Conservation (phyloP, 1,284 basidiomycete species). For the Exobasidium rhododendri region DNA sequence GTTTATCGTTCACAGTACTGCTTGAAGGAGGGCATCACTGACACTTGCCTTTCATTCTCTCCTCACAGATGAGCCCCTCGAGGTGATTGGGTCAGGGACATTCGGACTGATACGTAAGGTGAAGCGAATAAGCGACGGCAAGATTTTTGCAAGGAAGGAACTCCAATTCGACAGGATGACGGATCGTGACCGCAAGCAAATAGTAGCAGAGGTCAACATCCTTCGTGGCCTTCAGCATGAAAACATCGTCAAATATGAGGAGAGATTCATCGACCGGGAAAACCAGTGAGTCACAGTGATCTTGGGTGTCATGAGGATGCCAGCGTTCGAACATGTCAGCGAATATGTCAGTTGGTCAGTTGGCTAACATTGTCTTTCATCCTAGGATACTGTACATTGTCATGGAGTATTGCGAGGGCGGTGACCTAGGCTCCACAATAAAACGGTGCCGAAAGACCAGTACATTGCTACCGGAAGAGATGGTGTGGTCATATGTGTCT, state of each 20-base stretch:
- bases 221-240: conserved; percentile 89
- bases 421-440: conserved; percentile 82
- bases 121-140: conserved; percentile 74
- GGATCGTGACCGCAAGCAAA: conserved; percentile 86
- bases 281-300: conserved; percentile 51
- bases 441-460: conserved; percentile 67
- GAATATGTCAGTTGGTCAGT: too few species aligned
- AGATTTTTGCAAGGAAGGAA: conserved; percentile 89
- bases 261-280: conserved; percentile 83
- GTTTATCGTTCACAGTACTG: not conserved
- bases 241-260: conserved; percentile 90
- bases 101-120: conserved; percentile 96
- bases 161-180: conserved; percentile 93
- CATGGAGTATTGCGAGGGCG: conserved; percentile 77
- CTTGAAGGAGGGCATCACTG: not conserved
- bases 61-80: conserved; percentile 67
- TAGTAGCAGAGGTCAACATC: conserved; percentile 97
- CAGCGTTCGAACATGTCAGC: too few species aligned
- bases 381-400: conserved; percentile 28
- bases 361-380: too few species aligned
- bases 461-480: conserved; percentile 71
- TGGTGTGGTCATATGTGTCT: conserved; percentile 89
- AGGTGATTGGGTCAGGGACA: conserved; percentile 92
- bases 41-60: not conserved
- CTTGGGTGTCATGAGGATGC: too few species aligned